Conservation (phyloP, 352 stramenopile species). For the Globisporangium sylvaticum region DNA sequence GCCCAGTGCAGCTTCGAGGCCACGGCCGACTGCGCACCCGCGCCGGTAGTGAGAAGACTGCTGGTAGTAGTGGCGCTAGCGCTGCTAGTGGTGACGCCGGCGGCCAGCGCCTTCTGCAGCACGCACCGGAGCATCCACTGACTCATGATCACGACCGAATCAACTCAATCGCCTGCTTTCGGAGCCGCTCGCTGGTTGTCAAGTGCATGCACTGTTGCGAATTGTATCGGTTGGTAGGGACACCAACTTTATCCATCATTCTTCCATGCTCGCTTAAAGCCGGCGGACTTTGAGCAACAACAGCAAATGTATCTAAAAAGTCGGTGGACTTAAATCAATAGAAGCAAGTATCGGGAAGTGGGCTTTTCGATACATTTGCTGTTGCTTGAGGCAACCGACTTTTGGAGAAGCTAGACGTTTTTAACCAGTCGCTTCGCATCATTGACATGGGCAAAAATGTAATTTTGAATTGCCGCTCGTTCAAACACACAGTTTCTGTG, state of each 20-base stretch:
- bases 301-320: no score
- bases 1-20: slow-evolving; percentile 12
- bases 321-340: no score
- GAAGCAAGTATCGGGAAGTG: no score
- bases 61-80: background rate
- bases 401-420: no score
- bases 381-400: no score
- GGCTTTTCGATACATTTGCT: no score
- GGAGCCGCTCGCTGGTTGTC: slow-evolving; percentile 7
- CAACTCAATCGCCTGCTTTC: background rate
- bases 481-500: background rate
- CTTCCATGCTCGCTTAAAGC: no score
- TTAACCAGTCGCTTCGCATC: no score
- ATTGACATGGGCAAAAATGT: no score
- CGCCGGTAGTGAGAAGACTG: background rate
- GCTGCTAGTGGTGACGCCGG: slow-evolving; percentile 11
- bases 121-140: slow-evolving; percentile 40
- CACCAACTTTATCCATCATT: background rate
- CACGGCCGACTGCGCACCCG: background rate
- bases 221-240: slow-evolving; percentile 11
- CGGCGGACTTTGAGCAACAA: no score
- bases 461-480: no score
- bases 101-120: slow-evolving; percentile 20
- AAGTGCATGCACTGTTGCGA: background rate
- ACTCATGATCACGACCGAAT: slow-evolving; percentile 18